Base-by-base conservation (phyloP, 2,329 filamentous ascomycete genomes). In the Aspergillus fumigatus region DNA sequence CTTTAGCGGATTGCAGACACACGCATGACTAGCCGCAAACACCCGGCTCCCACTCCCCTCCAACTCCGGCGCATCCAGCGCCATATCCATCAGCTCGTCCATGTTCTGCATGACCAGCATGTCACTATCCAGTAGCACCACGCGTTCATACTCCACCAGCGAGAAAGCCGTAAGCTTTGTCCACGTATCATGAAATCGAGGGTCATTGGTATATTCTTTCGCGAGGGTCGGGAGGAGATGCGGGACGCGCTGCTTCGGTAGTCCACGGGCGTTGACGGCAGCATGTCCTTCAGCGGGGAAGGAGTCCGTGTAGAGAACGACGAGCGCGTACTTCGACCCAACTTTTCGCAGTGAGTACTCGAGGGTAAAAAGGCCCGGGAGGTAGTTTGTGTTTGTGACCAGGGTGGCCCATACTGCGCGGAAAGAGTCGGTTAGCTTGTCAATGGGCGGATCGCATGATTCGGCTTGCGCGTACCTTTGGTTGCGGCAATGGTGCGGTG, bases 171-270 rank as follows among this genome's bases (percentile, higher is more conserved):
- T 84, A 27, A 96, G 83, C 76, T 96, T 96, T 73, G 83, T 89
- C 90, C 91, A 96, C 80, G 88, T 92, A 74, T 95, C 90, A 75
- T 90, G 88, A 80, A 96, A 96, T 64, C 92, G 87, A 51, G 88
- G 86, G 73, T 96, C 91, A 59, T 88, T 83, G 66, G 79, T 82
- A 77, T 86, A 95, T 75, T 89, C 86, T 59, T 85, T 86, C 51
- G 78, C 71, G 35, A 80, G 74, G 2, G 82, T 81, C 1, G 91
- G 90, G 10, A 89, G 78, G 41, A 96, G 82, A 73, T 89, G 89
- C 50, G 86, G 83, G 65, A 95, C 86, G 65, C 80, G 83, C 73
- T 88, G 85, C 57, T 83, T 83, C 27, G 85, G 79, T 63, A 96
- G 92, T 52, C 82, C 80, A 62, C 91, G 86, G 6, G 80, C 80